Base-by-base conservation (phyloP, 2,329 filamentous ascomycete species). In the Alternaria triticina region DNA sequence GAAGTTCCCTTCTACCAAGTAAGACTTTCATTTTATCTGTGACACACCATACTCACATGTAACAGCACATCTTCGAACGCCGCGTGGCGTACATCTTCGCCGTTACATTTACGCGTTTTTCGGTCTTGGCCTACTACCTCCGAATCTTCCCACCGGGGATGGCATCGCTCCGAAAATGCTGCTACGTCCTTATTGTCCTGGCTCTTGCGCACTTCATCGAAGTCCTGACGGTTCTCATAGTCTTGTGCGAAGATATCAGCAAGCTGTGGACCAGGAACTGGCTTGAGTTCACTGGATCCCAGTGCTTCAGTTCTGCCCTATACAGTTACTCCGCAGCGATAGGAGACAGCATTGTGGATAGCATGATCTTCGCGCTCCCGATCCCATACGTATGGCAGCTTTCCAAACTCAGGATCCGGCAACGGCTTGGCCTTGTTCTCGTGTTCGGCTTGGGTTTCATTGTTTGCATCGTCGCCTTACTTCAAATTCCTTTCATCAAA, bases 31-130 rank as follows among this genome's bases (percentile, higher is more conserved):
- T n/a, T 9, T 15, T 5, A 12, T 36, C 3, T 20, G 22, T 28
- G 28, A 1, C 13, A 36, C 13, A 36, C 12, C 15, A 17, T 50
- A 33, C 55, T 67, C 8, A 62, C 23, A 4, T 4, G 2, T 15
- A 33, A 7, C 22, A 74, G 65, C 70, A 75, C 50, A 71, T 76
- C 54, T 75, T 74, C 64, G 70, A 71, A 28, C 70, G 74, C 7
- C 71, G 74, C 11, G 72, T 81, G n/a, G 73, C 77, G 33, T 80
- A 80, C 65, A 74, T 79, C 30, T 68, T 74, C 28, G 69, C 76
- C n/a, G 71, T 78, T 3, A 70, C 73, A 3, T 67, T 79, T 5
- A 76, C 71, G 22, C 77, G 78, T 33, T 70, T 77, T 30, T 80
- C 79, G 6, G 62, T 81, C 17, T 57, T 80, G 11, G 63, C 74